Conservation (phyloP, 2,329 filamentous ascomycete species). For the Oidium heveae region DNA sequence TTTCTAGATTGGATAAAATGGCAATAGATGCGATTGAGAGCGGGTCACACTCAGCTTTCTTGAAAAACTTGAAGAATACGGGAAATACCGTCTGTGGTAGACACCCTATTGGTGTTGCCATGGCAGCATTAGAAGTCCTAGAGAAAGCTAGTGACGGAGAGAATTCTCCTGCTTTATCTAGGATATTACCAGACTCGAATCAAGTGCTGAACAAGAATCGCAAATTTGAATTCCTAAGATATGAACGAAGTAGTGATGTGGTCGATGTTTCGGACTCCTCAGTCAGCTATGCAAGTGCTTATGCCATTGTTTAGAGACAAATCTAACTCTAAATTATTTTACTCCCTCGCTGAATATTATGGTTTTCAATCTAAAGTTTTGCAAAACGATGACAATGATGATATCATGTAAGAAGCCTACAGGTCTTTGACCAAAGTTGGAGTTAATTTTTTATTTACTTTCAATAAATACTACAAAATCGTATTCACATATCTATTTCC, state of each 20-base stretch:
- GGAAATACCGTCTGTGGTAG: constrained; percentile 83
- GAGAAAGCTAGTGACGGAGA: constrained; percentile 13
- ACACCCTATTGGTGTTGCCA: constrained; percentile 78
- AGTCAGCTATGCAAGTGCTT: constrained; percentile 87
- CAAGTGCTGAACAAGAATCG: constrained; percentile 8
- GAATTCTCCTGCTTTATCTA: background rate
- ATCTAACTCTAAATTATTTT: too few species aligned
- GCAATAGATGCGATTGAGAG: constrained; percentile 69
- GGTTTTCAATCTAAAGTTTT: background rate
- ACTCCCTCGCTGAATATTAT: background rate
- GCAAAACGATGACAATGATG: background rate
- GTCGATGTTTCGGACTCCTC: constrained; percentile 46
- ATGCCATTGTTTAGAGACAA: constrained; percentile 33
- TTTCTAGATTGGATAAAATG: constrained; percentile 50
- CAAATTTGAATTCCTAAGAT: constrained; percentile 49
- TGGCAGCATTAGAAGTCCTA: constrained; percentile 61
- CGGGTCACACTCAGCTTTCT: constrained; percentile 45
- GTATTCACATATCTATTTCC: too few species aligned
- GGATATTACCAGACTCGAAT: background rate
- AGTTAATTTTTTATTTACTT: too few species aligned
- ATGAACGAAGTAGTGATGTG: constrained; percentile 64
- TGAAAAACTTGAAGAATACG: constrained; percentile 41
- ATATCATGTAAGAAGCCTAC: too few species aligned
- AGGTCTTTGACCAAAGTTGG: too few species aligned
- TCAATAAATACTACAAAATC: too few species aligned